Evolutionary conservation across 1,284 basidiomycete species (phyloP).

Genomic region (Mycena sp.): DNA sequence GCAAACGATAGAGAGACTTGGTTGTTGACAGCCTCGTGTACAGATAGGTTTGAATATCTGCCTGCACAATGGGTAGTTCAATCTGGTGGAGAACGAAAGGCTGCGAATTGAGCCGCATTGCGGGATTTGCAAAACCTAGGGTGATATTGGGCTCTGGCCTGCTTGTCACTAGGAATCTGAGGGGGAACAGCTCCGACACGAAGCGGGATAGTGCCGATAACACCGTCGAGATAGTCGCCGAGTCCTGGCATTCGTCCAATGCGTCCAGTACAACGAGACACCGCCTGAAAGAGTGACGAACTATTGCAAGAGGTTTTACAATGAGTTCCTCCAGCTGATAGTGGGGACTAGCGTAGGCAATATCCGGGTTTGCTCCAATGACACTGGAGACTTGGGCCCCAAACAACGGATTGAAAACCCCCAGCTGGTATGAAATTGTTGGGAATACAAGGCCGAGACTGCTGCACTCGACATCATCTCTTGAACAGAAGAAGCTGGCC

Average conservation of each 20-base stretch:
- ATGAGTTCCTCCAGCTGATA: not conserved
- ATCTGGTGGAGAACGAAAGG: constrained; percentile 36
- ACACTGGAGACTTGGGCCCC: not conserved
- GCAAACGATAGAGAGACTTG: not conserved
- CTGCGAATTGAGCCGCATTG: constrained; percentile 16
- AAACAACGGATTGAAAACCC: not conserved
- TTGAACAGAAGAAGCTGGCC: not conserved
- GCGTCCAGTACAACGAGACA: not conserved
- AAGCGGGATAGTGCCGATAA: constrained; percentile 25
- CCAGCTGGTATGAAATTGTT: not conserved
- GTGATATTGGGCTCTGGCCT: constrained; percentile 41
- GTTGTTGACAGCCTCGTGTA: constrained; percentile 18
- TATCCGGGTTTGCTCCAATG: not conserved
- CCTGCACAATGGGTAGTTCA: constrained; percentile 26
- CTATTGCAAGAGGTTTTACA: not conserved
- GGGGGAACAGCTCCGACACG: constrained; percentile 23
- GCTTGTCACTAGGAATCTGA: constrained; percentile 43
- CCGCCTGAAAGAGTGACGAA: not conserved
- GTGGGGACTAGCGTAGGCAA: not conserved
- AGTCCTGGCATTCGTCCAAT: not conserved
- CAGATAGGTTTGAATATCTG: constrained; percentile 39
- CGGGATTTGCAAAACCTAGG: constrained; percentile 26
- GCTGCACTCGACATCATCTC: not conserved
- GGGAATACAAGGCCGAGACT: not conserved
- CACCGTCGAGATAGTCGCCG: not conserved